Percentiles rank a stretch among this genome's conserved stretches.
Conservation (phyloP, 495 filamentous ascomycete species). For the Talaromyces thailandensis region DNA sequence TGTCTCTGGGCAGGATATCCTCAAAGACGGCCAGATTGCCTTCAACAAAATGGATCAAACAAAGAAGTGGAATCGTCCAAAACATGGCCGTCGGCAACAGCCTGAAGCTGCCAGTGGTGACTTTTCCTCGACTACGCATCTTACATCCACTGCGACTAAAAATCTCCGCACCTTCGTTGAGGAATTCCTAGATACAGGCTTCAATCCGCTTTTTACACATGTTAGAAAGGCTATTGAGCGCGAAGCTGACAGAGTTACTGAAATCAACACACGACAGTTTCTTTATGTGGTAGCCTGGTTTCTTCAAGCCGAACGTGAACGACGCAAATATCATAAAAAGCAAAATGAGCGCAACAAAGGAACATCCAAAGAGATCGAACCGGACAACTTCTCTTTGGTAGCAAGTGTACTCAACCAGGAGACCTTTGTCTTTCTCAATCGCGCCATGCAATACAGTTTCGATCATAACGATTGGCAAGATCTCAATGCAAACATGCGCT, state of each 20-base stretch:
- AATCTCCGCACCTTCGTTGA: conserved; percentile 78
- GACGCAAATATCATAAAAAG: conserved; percentile 49
- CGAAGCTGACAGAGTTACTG: conserved; percentile 74
- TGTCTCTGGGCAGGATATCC: conserved; percentile 76
- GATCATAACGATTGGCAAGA: conserved; percentile 83
- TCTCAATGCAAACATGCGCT: conserved; percentile 80
- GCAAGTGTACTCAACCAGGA: conserved; percentile 87
- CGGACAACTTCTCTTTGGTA: conserved; percentile 75
- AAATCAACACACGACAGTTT: conserved; percentile 68
- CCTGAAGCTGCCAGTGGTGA: conserved; percentile 55
- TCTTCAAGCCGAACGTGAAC: conserved; percentile 74
- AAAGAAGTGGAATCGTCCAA: conserved; percentile 85
- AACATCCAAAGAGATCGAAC: conserved; percentile 43
- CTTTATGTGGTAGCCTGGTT: conserved; percentile 96
- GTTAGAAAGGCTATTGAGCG: conserved; percentile 84
- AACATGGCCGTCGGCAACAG: conserved; percentile 51
- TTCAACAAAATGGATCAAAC: conserved; percentile 79
- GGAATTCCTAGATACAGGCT: conserved; percentile 89
- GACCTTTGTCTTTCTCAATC: conserved; percentile 79
- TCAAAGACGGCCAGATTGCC: conserved; percentile 64
- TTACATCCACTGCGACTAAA: conserved; percentile 59
- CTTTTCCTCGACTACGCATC: conserved; percentile 60
- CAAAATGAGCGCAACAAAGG: conserved; percentile 21
- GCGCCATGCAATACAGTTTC: conserved; percentile 65
- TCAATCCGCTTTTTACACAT: conserved; percentile 87